Base-by-base conservation (phyloP, 2,329 filamentous ascomycete species). In the Zasmidium citrigriseum region DNA sequence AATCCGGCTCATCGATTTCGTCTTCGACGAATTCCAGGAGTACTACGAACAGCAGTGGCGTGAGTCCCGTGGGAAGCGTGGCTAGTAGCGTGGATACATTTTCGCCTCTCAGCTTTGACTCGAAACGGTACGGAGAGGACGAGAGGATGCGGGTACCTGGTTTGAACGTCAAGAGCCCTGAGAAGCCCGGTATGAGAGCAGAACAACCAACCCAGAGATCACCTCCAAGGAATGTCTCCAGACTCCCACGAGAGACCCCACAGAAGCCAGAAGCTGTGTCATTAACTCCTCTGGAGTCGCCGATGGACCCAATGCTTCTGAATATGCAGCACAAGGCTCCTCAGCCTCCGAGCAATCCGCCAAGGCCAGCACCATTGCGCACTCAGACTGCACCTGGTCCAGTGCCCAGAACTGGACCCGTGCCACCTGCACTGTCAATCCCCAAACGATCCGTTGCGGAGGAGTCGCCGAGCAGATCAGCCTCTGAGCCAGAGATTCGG, bases 51-150 rank as follows among this genome's bases (percentile, higher is more conserved):
- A 72, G 68, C 62, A 69, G 61, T 12, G 69, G 67, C 1, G 63
- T 64, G 11, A 74, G 72, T 44, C 68, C 72, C 4, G 52, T 64
- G 1, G 61, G 61, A 3, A 73, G 69, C 55, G 69, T 70, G 11
- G 66, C 70, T 2, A 73, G 71, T 46, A 73, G 71, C 52, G 48
- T 71, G 1, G 70, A 72, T 34, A 53, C 65, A 2, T 67, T 69
- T 48, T 69, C 68, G 9, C 59, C 64, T 1, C 54, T 69, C 10
- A 53, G 38, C 25, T 56, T 52, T 46, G 59, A 55, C n/a, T 54
- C 46, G 14, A 24, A 50, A 9, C 51, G 51, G 20, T 60, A 63
- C 41, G 66, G 60, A 44, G 65, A 68, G 16, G 67, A 71, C 20
- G 64, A 68, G n/a, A 45, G 57, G 3, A 63, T 70, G 63, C 64